Percentiles rank a stretch among this genome's conserved stretches.
Evolutionary conservation across 129 eudicot species (phyloP).

Genomic region (Scalesia atractyloides): DNA sequence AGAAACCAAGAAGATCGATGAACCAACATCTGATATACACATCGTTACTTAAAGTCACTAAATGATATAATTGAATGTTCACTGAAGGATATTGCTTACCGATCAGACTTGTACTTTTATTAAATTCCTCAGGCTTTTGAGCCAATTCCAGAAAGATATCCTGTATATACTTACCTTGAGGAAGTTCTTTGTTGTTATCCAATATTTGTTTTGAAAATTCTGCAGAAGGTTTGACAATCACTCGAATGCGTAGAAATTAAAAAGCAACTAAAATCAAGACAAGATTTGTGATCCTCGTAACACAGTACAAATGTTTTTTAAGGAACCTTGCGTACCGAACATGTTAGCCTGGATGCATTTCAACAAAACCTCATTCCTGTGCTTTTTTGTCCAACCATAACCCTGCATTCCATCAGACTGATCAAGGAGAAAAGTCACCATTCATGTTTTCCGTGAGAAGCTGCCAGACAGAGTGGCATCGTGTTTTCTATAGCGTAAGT

Average conservation of each 20-base stretch:
- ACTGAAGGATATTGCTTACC: slow-evolving; percentile 10
- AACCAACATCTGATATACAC: too few relatives aligned
- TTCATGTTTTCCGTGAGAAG: background rate
- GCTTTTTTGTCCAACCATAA: background rate
- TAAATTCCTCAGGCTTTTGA: slow-evolving; percentile 32
- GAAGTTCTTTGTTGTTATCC: slow-evolving; percentile 19
- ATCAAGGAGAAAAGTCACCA: background rate
- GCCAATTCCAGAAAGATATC: slow-evolving; percentile 31
- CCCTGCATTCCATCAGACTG: background rate
- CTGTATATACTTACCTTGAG: background rate
- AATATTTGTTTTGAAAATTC: slow-evolving; percentile 15
- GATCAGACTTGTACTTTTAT: background rate
- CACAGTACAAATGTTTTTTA: background rate
- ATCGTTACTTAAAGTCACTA: background rate
- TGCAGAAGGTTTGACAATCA: background rate
- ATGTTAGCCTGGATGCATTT: background rate
- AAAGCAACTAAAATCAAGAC: background rate
- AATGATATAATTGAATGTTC: background rate
- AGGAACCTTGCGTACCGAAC: slow-evolving; percentile 17
- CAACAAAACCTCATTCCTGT: background rate
- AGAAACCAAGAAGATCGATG: too few relatives aligned
- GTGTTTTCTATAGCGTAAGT: background rate
- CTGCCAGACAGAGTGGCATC: background rate
- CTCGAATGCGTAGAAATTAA: background rate
- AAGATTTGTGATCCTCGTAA: background rate